Conservation (phyloP, 2,329 filamentous ascomycete species). For the Rutstroemia sp. region DNA sequence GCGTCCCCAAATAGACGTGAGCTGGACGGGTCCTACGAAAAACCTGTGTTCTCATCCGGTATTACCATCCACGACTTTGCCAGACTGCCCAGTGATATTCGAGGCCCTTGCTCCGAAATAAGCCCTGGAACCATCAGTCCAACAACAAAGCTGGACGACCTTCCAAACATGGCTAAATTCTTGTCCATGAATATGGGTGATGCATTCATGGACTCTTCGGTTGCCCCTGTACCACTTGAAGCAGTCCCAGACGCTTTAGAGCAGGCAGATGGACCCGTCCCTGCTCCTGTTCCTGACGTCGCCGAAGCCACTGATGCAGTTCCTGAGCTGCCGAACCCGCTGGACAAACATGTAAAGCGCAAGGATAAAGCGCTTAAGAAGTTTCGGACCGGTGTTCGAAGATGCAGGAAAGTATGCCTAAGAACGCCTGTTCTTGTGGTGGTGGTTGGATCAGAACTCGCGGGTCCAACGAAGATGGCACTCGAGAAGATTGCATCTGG, state of each 20-base stretch:
- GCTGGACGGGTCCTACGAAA: conserved; percentile 3
- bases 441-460: conserved; percentile 11
- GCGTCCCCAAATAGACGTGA: background rate
- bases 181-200: conserved; percentile 3
- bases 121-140: conserved; percentile 3
- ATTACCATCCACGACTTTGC: conserved; percentile 4
- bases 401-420: conserved; percentile 3
- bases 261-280: conserved; percentile 2
- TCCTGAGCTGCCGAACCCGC: background rate
- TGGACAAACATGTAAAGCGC: conserved; percentile 1
- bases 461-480: conserved; percentile 9
- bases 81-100: background rate
- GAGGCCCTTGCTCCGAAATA: conserved; percentile 5
- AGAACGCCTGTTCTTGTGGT: conserved; percentile 13
- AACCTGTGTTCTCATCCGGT: background rate
- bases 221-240: background rate
- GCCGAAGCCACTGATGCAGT: background rate
- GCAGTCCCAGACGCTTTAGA: background rate
- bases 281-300: background rate
- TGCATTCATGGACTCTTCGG: background rate
- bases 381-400: conserved; percentile 5
- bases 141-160: background rate
- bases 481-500: conserved; percentile 5
- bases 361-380: conserved; percentile 3
- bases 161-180: background rate